Conservation (phyloP, 2,329 filamentous ascomycete species). For the Chaetomiaceae sp. region DNA sequence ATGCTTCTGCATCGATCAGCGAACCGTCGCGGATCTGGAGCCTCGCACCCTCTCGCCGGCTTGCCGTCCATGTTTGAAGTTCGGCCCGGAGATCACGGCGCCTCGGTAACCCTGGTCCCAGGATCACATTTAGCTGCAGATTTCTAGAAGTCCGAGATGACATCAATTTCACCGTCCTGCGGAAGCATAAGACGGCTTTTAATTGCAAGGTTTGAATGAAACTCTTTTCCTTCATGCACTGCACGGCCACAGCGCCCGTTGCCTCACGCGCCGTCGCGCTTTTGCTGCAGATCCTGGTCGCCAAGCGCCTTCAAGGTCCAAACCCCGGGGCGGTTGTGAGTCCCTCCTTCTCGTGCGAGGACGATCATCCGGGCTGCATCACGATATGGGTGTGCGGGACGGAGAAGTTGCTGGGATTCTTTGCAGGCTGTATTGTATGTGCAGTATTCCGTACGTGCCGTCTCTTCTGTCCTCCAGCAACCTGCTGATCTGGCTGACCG, state of each 20-base stretch:
- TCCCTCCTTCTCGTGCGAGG: not conserved
- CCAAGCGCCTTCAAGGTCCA: constrained; percentile 18
- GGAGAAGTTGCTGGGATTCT: too few species aligned
- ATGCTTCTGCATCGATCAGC: not conserved
- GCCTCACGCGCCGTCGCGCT: constrained; percentile 8
- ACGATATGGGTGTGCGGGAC: not conserved
- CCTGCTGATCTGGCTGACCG: not conserved
- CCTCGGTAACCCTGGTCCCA: not conserved
- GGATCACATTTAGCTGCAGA: constrained; percentile 28
- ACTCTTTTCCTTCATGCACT: constrained; percentile 44
- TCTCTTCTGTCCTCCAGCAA: not conserved
- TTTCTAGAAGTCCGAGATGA: constrained; percentile 34
- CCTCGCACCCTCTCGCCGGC: not conserved
- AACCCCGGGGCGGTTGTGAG: not conserved
- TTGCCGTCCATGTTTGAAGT: not conserved
- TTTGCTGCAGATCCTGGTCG: constrained; percentile 12
- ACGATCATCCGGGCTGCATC: not conserved
- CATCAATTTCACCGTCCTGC: constrained; percentile 27
- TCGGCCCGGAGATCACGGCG: not conserved
- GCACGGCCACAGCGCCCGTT: constrained; percentile 29
- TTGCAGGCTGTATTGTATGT: too few species aligned
- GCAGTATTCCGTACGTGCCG: not conserved
- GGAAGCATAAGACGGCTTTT: constrained; percentile 44
- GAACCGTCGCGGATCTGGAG: not conserved
- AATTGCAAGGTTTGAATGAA: constrained; percentile 44